Percentiles rank a stretch among this genome's conserved stretches.
These are phyloP conservation scores for Saccharomycopsis schoenii DNA, from an alignment of 805 yeast species.

Conservation along the genomic window DNA sequence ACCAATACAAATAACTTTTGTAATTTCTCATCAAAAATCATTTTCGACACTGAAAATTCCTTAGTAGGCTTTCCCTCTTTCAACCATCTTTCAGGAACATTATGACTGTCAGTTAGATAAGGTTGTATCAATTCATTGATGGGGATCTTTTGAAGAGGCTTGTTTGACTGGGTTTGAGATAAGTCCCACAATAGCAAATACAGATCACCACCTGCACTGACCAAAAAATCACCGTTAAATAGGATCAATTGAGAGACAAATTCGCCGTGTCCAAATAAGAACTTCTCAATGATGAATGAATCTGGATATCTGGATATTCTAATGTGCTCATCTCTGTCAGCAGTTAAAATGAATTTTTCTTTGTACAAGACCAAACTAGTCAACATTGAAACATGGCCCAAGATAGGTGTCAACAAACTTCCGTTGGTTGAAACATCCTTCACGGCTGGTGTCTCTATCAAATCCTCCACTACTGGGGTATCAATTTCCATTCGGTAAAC, in stretches of 20 bases:
- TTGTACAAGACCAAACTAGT: constrained; percentile 53
- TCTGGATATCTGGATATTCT: constrained; percentile 74
- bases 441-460: constrained; percentile 34
- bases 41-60: constrained; percentile 21
- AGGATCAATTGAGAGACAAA: constrained; percentile 62
- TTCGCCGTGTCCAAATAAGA: constrained; percentile 80
- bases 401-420: constrained; percentile 38
- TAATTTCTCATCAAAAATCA: constrained; percentile 24
- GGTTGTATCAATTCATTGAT: constrained; percentile 33
- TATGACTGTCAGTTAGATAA: constrained; percentile 43
- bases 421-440: neutral
- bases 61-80: constrained; percentile 27
- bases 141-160: constrained; percentile 39
- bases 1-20: constrained; percentile 33
- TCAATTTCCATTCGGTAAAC: constrained; percentile 55
- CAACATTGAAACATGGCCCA: constrained; percentile 96
- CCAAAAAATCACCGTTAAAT: constrained; percentile 40
- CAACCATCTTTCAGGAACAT: constrained; percentile 56
- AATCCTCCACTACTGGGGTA: constrained; percentile 12
- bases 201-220: constrained; percentile 91
- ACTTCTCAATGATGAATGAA: constrained; percentile 65
- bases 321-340: constrained; percentile 96
- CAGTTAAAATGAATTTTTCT: constrained; percentile 51
- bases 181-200: constrained; percentile 61
- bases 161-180: constrained; percentile 23